phyloP scores from a whole-genome alignment of 345 rosid species.

The Viola odorata region DNA sequence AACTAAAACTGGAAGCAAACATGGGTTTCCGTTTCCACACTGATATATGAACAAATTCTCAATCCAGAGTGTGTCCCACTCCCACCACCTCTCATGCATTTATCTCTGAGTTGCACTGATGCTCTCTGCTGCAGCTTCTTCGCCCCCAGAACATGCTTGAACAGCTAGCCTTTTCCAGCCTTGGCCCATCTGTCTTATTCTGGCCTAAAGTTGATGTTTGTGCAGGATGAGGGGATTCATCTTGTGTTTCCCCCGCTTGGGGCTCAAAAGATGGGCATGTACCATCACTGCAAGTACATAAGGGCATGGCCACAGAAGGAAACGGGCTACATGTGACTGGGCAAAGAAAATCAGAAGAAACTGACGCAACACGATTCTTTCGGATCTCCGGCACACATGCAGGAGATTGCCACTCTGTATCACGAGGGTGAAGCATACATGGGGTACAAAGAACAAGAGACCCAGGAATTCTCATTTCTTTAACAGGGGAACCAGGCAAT shows the following conservation, averaged over 20 bases:
- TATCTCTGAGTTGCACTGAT: slow-evolving; percentile 95
- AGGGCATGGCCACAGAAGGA: slow-evolving; percentile 79
- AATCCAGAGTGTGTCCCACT: not conserved
- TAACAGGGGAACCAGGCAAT: slow-evolving; percentile 57
- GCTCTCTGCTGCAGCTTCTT: slow-evolving; percentile 98
- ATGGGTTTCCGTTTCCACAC: slow-evolving; percentile 22
- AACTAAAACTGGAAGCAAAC: slow-evolving; percentile 22
- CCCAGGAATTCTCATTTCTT: slow-evolving; percentile 54
- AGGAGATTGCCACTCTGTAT: slow-evolving; percentile 49
- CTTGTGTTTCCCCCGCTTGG: slow-evolving; percentile 44
- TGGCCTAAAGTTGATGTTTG: slow-evolving; percentile 43
- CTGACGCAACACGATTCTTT: slow-evolving; percentile 64
- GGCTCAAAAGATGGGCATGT: slow-evolving; percentile 78
- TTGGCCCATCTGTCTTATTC: slow-evolving; percentile 67
- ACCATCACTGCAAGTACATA: slow-evolving; percentile 82
- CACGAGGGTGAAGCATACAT: slow-evolving; percentile 79
- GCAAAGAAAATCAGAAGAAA: slow-evolving; percentile 79
- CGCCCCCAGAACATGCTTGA: slow-evolving; percentile 98
- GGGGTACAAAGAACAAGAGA: slow-evolving; percentile 89
- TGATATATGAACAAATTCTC: not conserved
- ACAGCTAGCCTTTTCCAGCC: slow-evolving; percentile 78
- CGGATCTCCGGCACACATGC: slow-evolving; percentile 50
- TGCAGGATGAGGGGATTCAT: slow-evolving; percentile 40
- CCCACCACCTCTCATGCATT: slow-evolving; percentile 46
- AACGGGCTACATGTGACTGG: slow-evolving; percentile 94